Conservation (phyloP, 1,139 yeast species). For the Neolecta irregularis region DNA sequence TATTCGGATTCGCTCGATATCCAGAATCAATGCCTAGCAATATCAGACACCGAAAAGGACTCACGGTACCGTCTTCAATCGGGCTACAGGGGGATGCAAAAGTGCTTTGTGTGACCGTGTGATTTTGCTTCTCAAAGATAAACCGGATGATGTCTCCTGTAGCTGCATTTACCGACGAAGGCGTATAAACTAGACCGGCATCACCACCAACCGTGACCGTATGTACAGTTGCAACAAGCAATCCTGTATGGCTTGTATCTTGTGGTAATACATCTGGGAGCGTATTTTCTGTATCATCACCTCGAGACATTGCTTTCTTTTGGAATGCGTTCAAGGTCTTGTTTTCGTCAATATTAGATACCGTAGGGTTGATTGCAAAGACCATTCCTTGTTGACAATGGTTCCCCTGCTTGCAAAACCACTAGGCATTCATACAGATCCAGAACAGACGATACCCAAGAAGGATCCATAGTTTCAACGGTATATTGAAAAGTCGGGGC, state of each 20-base stretch:
- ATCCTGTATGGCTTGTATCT: too few relatives aligned
- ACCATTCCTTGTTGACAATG: conserved; percentile 7
- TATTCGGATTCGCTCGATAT: not conserved
- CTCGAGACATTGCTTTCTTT: too few relatives aligned
- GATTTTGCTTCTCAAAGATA: conserved; percentile 4
- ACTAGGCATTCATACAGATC: too few relatives aligned
- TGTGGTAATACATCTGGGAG: too few relatives aligned
- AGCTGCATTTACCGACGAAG: not conserved
- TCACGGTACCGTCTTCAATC: not conserved
- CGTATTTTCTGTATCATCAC: too few relatives aligned
- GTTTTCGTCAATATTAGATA: too few relatives aligned
- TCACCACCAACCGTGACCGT: conserved; percentile 6
- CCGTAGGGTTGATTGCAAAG: conserved; percentile 5
- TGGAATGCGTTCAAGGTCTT: too few relatives aligned
- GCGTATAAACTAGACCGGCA: conserved; percentile 4
- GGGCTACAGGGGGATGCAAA: conserved; percentile 3
- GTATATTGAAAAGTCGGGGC: conserved; percentile 2
- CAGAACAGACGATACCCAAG: too few relatives aligned
- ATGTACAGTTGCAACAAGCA: too few relatives aligned
- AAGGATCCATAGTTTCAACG: not conserved
- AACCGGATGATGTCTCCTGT: conserved; percentile 3
- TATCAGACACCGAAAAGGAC: too few relatives aligned
- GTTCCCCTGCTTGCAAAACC: conserved; percentile 3
- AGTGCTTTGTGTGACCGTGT: conserved; percentile 6
- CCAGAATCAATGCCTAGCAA: too few relatives aligned